Evolutionary conservation across 2,329 filamentous ascomycete species (phyloP), one percentile per base, ranked within the genome.

Genomic region (Eutypa lata): DNA sequence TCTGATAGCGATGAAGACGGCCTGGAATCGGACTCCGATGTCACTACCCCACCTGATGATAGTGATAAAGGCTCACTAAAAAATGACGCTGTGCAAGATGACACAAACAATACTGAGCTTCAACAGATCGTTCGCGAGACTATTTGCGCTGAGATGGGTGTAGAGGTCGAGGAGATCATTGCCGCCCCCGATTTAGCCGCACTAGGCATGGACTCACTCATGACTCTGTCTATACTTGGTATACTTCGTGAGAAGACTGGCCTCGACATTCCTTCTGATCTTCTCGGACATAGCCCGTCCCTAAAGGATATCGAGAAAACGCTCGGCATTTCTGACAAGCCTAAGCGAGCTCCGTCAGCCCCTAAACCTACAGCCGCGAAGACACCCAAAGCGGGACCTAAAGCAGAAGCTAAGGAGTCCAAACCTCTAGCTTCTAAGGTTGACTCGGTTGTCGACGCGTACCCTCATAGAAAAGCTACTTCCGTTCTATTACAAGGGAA

Each of bases 121-220:
- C 71, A 77, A 72, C 62, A 75, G 65, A 67, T 79, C 60, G 77
- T 89, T 46, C 83, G 87, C 67, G 78, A 81, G 50, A 88, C 86
- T 52, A 84, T 90, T 56, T 82, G 86, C n/a, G 76, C 79, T 37
- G 87, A 90, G 68, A 88, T 89, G 79, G 84, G 84, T 53, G 82
- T 89, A n/a, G 81, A 86, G 22, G 74, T 87, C 11, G 81, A 84
- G 28, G 86, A 89, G 60, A 74, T 84, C 28, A 67, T 79, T 3
- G 77, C 78, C 21, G 77, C 77, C 1, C 76, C 77, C 1, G 77
- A 82, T 57, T 71, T 84, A 51, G 76, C 77, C n/a, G 76, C 78
- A 2, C 69, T 83, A 13, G 81, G 81, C 3, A 81, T 84, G 72
- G 81, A 84, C 63, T 84, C 80, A 2, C 72, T 83, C 21, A 81